Base-by-base conservation (phyloP, 1,284 basidiomycete genomes). In the Cutaneotrichosporon cyanovorans region DNA sequence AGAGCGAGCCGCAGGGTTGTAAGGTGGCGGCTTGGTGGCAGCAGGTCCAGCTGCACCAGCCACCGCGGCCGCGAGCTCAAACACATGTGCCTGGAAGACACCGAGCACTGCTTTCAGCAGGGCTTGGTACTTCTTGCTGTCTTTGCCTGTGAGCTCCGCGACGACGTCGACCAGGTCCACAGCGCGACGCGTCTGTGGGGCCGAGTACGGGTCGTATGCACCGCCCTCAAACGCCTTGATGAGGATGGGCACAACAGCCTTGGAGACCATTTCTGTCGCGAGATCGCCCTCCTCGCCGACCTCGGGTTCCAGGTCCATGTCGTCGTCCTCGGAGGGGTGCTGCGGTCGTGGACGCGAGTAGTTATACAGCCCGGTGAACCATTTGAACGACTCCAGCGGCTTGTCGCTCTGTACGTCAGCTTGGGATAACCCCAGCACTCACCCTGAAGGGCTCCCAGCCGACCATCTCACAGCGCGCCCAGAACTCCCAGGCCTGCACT, bases 401-500 rank as follows among this genome's bases (percentile, higher is more conserved):
- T 74, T 72, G 6, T 75, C 69, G 48, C 80, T 78, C 80, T 82
- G 54, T 0, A 10, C 14, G 46, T 48, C 23, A 49, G 40, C n/a
- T 34, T 1, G 22, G 10, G 22, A 25, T 36, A 16, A 18, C 12
- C 34, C 4, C 15, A 20, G 12, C 20, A 73, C 78, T 57, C 61
- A 87, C 87, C 72, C 84, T 79, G 23, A 92, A 76, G 34, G 86
- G 86, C 65, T 90, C 82, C 90, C 92, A 95, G 3, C 83, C 83
- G 4, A 86, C 73, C 63, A 85, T 78, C 71, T 96, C 92, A 40
- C 90, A 74, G 43, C 90, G 76, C 18, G 82, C 82, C 89, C 90
- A 96, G 67, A 93, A 95, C 71, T 95, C 91, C 91, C 92, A 96
- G 32, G 87, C 87, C 48, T 85, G 84, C 0, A 93, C 83, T 46